A percentile compares a stretch with the other conserved stretches of the same genome.
phyloP scores from a whole-genome alignment of 352 stramenopile species.

The Phytophthora pisi region DNA sequence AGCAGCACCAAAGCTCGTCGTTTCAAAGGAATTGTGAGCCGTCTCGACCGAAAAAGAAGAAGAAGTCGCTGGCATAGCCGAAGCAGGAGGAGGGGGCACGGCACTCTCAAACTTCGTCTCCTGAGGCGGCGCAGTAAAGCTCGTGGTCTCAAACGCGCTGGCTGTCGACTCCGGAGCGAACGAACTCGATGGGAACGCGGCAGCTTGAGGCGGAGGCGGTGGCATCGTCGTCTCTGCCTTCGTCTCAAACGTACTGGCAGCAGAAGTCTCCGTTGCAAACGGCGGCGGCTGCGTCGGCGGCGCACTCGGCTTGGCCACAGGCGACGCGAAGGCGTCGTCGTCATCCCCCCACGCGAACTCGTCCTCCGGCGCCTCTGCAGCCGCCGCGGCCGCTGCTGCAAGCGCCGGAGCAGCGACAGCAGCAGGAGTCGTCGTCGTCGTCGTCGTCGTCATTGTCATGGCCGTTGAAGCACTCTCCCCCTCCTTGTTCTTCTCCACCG shows the following conservation, averaged over 20 bases:
- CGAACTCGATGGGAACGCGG: constrained; percentile 5
- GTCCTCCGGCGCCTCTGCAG: constrained; percentile 15
- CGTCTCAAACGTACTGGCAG: constrained; percentile 14
- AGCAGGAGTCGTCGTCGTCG: constrained; percentile 1
- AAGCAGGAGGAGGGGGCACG: neutral
- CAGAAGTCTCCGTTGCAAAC: neutral
- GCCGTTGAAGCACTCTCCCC: constrained; percentile 2
- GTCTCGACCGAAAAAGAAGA: constrained; percentile 9
- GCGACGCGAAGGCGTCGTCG: constrained; percentile 36
- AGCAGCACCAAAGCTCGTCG: neutral
- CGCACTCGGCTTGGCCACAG: constrained; percentile 15
- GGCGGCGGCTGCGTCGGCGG: constrained; percentile 9
- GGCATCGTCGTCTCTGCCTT: constrained; percentile 10
- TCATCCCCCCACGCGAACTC: constrained; percentile 62
- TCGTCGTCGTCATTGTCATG: neutral
- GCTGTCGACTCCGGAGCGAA: neutral
- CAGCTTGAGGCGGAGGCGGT: constrained; percentile 4
- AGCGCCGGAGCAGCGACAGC: neutral
- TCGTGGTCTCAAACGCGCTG: constrained; percentile 18
- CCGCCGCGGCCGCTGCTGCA: constrained; percentile 2
- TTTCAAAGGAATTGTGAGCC: constrained; percentile 8
- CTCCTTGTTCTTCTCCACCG: constrained; percentile 25
- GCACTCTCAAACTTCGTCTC: constrained; percentile 11
- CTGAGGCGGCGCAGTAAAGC: constrained; percentile 8
- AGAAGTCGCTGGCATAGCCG: constrained; percentile 3